phyloP scores from a whole-genome alignment of 129 eudicot genomes.

The Artemisia tridentata region DNA sequence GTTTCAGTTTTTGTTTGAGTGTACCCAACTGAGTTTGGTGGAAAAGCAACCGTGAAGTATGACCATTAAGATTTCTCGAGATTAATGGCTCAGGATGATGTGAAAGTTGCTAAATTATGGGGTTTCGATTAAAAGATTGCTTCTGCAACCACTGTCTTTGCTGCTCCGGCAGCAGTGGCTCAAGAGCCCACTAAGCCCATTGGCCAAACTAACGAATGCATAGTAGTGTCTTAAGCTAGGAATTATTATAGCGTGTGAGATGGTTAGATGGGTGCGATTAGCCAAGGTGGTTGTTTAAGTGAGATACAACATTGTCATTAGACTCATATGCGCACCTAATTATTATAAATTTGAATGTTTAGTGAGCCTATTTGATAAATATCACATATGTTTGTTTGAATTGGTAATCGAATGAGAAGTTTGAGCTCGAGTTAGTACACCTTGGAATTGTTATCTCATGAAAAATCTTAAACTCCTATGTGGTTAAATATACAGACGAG shows the following conservation, averaged over 20 bases:
- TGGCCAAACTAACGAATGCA: neutral
- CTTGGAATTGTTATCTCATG: too few relatives aligned
- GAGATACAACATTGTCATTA: too few relatives aligned
- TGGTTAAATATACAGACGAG: too few relatives aligned
- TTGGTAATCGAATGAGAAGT: too few relatives aligned
- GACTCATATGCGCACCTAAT: too few relatives aligned
- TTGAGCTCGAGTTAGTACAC: too few relatives aligned
- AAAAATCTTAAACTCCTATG: too few relatives aligned
- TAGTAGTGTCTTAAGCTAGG: too few relatives aligned
- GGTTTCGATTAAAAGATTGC: conserved; percentile 49
- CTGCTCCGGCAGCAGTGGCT: conserved; percentile 53
- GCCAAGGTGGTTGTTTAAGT: conserved; percentile 7
- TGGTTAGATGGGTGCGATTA: neutral
- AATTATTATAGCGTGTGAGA: neutral
- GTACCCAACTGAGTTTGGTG: conserved; percentile 90
- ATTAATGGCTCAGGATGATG: conserved; percentile 82
- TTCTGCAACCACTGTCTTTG: conserved; percentile 23
- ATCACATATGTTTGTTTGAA: too few relatives aligned
- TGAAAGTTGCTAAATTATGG: conserved; percentile 78
- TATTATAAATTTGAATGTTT: too few relatives aligned
- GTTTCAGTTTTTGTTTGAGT: too few relatives aligned
- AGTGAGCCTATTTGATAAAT: too few relatives aligned
- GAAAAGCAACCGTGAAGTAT: conserved; percentile 68
- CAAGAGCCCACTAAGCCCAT: conserved; percentile 52
- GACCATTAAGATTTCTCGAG: conserved; percentile 91